Percentiles rank a stretch among this genome's conserved stretches.
phyloP scores from a whole-genome alignment of 106 monocot genomes.

The Platanthera guangdongensis region DNA sequence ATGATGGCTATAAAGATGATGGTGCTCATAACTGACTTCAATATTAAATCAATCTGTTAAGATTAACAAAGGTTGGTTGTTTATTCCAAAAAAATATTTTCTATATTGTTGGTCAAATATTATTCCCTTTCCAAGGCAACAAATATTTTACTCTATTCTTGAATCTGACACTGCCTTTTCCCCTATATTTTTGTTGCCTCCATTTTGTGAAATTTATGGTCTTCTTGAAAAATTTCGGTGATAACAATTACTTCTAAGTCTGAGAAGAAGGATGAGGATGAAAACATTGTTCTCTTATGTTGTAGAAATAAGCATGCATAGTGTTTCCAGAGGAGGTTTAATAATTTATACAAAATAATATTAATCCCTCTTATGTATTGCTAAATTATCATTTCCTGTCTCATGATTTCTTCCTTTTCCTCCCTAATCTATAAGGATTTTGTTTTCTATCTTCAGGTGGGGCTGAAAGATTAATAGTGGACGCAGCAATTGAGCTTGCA shows the following conservation, averaged over 20 bases:
- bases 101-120: too few relatives aligned
- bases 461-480: conserved; percentile 91
- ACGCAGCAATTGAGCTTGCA: conserved; percentile 88
- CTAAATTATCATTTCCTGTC: not conserved
- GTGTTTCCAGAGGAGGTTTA: not conserved
- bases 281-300: not conserved
- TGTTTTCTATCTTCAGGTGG: conserved; percentile 46
- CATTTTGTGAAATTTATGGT: too few relatives aligned
- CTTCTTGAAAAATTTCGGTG: too few relatives aligned
- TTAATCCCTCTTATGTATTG: not conserved
- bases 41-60: too few relatives aligned
- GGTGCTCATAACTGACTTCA: too few relatives aligned
- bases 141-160: too few relatives aligned
- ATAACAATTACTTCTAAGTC: not conserved
- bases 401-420: not conserved
- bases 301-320: conserved; percentile 1
- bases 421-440: not conserved
- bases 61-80: too few relatives aligned
- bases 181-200: too few relatives aligned
- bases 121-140: too few relatives aligned
- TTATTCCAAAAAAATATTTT: too few relatives aligned
- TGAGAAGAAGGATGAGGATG: not conserved
- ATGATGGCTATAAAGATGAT: too few relatives aligned
- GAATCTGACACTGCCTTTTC: too few relatives aligned
- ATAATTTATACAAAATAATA: not conserved